Percentiles rank a stretch among this genome's conserved stretches.
Conservation (phyloP, 352 stramenopile genomes). For the Blastocystis sp. region DNA sequence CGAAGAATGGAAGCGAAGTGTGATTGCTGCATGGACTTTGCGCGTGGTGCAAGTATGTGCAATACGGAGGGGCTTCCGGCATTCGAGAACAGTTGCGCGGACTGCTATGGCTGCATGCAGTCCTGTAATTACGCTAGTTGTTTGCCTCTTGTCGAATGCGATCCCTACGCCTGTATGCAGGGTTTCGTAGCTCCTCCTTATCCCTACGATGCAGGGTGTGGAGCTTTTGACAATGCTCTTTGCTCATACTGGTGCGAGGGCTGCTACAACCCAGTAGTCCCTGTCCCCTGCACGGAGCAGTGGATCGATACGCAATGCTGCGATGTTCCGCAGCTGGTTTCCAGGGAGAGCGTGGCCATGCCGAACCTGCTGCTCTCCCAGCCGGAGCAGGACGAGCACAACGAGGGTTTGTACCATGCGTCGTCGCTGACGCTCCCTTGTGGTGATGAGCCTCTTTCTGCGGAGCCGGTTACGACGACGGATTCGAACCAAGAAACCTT, state of each 20-base stretch:
- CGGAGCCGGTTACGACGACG: neutral
- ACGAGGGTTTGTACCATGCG: neutral
- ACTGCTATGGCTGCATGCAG: neutral
- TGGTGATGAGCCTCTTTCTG: neutral
- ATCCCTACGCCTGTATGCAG: neutral
- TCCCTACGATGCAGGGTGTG: neutral
- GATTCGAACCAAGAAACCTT: neutral
- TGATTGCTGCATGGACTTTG: neutral
- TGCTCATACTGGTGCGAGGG: neutral
- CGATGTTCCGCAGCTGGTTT: neutral
- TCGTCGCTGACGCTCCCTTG: neutral
- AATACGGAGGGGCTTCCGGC: neutral
- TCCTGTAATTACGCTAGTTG: neutral
- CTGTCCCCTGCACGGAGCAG: neutral
- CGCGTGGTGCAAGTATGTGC: neutral
- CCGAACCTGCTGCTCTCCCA: neutral
- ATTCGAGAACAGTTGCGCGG: neutral
- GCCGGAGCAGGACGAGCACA: neutral
- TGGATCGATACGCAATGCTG: neutral
- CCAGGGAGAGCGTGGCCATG: neutral
- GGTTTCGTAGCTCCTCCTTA: neutral
- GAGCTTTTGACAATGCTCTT: neutral
- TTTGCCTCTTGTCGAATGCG: neutral
- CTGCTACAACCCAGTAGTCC: neutral
- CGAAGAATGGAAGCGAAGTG: neutral